Evolutionary conservation across 257 asterid genomes (phyloP).

Genomic region (Capsicum chinense): DNA sequence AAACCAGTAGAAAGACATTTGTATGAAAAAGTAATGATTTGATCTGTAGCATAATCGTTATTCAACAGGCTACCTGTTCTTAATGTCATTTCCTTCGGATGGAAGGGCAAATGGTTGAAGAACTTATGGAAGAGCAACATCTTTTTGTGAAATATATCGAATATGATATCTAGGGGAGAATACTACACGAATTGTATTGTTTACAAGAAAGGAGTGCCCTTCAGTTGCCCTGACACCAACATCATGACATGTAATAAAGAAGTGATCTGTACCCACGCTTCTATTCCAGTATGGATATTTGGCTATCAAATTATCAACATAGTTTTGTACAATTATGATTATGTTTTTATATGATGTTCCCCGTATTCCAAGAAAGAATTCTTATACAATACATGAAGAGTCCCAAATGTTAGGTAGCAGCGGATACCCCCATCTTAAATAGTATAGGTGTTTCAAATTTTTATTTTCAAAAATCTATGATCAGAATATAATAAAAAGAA

Average conservation of each 20-base stretch:
- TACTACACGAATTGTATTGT: constrained; percentile 94
- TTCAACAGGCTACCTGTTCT: constrained; percentile 64
- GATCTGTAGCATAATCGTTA: background rate
- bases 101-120: constrained; percentile 98
- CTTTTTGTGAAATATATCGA: constrained; percentile 97
- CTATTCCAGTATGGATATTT: constrained; percentile 97
- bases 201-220: constrained; percentile 87
- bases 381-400: background rate
- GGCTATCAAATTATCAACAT: constrained; percentile 74
- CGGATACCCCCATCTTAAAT: background rate
- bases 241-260: constrained; percentile 98
- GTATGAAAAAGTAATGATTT: background rate
- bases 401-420: background rate
- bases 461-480: background rate
- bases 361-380: constrained; percentile 51
- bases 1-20: background rate
- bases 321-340: constrained; percentile 81
- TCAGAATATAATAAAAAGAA: background rate
- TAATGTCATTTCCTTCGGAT: constrained; percentile 92
- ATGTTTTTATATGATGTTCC: constrained; percentile 94
- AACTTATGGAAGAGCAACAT: constrained; percentile 95
- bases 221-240: constrained; percentile 99
- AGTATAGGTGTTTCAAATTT: background rate
- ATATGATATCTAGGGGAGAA: constrained; percentile 99
- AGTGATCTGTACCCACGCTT: constrained; percentile 95